Base-by-base conservation (phyloP, 257 asterid species). In the Scutellaria barbata region DNA sequence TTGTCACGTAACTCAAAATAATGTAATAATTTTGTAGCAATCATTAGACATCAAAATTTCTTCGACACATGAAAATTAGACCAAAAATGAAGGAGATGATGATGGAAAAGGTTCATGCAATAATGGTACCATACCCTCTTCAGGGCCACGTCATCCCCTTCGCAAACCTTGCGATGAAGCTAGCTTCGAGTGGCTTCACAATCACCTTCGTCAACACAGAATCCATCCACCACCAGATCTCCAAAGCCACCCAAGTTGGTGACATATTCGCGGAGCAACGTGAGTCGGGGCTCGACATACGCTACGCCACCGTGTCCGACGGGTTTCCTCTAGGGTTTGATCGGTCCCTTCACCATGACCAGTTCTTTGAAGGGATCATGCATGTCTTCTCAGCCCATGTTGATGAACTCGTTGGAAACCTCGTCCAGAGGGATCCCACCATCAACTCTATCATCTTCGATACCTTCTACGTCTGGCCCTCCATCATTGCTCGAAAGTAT, bases 91-190 rank as follows among this genome's bases (percentile, higher is more conserved):
- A 2, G 4, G 35, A 30, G 35, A 30, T 30, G 35, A 52, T 11
- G 0, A 52, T 9, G 22, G 59, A 47, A 57, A 80, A 74, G 30
- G 74, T 77, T 13, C 81, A 80, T 62, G 81, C 78, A 57, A 17
- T 83, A 35, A 59, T 83, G 70, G 13, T 83, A 37, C 58, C 85
- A 35, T 78, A 68, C 66, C 85, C 85, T 25, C 75, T 80, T 7
- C 87, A 83, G 72, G 87, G 85, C 62, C 87, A 83, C 39, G 75
- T 83, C 10, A 78, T 69, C 48, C 87, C 87, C 0, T 72, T 55
- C 45, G 76, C 66, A n/a, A 65, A 76, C 51, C 78, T 83, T 11
- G 81, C 88, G 54, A 45, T 76, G 10, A 78, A 79, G 12, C 84
- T 83, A 7, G 84, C 85, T 5, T 81, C 88, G 5, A 51, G 61